A percentile compares a stretch with the other conserved stretches of the same genome.
Evolutionary conservation across 371 early-diverging fungal species (phyloP).

Genomic region (Mortierella sp.): DNA sequence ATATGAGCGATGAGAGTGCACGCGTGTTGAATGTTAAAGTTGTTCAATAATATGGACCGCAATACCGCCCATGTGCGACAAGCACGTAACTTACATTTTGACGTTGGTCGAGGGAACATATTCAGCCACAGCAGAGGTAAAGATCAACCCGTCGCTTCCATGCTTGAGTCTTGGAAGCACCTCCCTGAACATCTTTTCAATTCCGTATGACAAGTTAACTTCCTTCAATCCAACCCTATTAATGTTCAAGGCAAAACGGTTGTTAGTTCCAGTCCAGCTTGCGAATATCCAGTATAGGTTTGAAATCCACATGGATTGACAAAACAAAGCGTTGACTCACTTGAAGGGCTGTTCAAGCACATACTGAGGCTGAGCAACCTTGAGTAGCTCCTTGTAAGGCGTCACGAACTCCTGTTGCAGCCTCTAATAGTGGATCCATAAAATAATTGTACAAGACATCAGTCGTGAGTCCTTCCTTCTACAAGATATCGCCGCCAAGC

Average conservation of each 20-base stretch:
- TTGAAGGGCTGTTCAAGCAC: constrained; percentile 70
- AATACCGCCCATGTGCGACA: not conserved
- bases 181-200: constrained; percentile 73
- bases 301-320: not conserved
- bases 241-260: not conserved
- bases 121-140: constrained; percentile 90
- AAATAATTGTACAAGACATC: not conserved
- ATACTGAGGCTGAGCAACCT: constrained; percentile 60
- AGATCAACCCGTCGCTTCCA: constrained; percentile 97
- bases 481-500: not conserved
- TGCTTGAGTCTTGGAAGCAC: constrained; percentile 87
- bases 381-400: constrained; percentile 75
- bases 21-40: not conserved
- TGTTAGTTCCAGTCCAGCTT: not conserved
- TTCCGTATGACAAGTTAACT: constrained; percentile 80
- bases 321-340: constrained; percentile 55
- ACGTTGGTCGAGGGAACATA: constrained; percentile 90
- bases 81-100: constrained; percentile 74
- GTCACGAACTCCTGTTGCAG: constrained; percentile 74
- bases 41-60: not conserved
- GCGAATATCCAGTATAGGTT: not conserved
- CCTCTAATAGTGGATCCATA: constrained; percentile 61
- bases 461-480: not conserved
- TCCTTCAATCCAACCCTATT: constrained; percentile 76
- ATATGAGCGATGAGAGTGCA: not conserved